Evolutionary conservation across 2,329 filamentous ascomycete species (phyloP), one percentile per base, ranked within the genome.

Genomic region (Fusarium udum): DNA sequence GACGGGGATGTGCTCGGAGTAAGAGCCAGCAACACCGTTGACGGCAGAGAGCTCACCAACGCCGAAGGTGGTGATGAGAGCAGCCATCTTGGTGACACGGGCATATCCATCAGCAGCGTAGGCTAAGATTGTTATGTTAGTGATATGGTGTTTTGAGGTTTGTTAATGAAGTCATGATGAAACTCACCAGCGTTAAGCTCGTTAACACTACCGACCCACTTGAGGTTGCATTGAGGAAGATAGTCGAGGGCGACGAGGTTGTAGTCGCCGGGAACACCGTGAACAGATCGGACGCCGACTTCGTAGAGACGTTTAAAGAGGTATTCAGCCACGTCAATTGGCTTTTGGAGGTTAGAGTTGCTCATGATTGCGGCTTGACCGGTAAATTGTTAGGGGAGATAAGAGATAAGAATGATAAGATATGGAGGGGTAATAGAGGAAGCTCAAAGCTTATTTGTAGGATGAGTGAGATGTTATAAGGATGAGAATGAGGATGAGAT

Each of bases 91-190:
- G 64, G 92, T 92, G 67, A 93, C 87, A 71, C 92, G 88, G 63
- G 92, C 92, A 79, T 95, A 95, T 31, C 92, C 93, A 82, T 95
- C 93, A n/a, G 93, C 92, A 34, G 92, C 92, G 77, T 95, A 95
- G 24, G 91, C 92, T 89, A 78, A 32, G 31, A 37, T 32, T 57
- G 42, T 40, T 42, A 45, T 53, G 66, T 77, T 64, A 67, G 74
- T 73, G 49, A 74, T 31, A 13, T 37, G 31, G 34, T 26, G n/a
- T 13, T 52, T 36, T 49, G 37, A 45, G 32, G 36, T 16, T 49
- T 65, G 39, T 55, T 26, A 20, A 56, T 48, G 60, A 59, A 69
- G 61, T 63, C 59, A 68, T 74, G 64, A 75, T 69, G 42, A 67
- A 56, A 79, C 85, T 81, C 77, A 90, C 90, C 90, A 51, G 92